Base-by-base conservation (phyloP, 257 asterid genomes). In the Rauvolfia tetraphylla region DNA sequence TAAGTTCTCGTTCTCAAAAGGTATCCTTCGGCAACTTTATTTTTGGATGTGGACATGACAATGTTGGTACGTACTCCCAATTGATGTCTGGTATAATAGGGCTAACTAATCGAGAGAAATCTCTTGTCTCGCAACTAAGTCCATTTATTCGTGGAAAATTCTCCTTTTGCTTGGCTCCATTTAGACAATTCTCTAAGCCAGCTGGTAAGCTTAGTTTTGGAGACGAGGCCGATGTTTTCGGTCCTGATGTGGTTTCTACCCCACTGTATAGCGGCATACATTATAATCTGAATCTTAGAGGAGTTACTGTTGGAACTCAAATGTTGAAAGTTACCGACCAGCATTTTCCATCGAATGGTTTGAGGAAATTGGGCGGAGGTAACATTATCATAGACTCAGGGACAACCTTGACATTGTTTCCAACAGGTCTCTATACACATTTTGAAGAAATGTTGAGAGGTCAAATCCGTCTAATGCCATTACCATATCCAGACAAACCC, bases 201-300 rank as follows among this genome's bases (percentile, higher is more conserved):
- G 44, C 83, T 7, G 81, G 89, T 71, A 78, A 81, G 34, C 69
- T 87, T 23, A 80, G 78, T 5, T 87, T 87, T 41, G 91, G 91
- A 4, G 49, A 68, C 11, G 51, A 10, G 2, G 83, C 81, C 6
- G 0, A 39, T 0, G 87, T 85, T 23, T 39, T 73, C 0, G 88
- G 87, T 0, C 46, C 63, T 1, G 81, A 22, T 1, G 85, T 77
- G 34, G 49, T 77, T 31, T 78, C 83, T 20, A 87, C 82, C n/a
- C 78, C 85, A 9, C 33, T 87, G 13, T 38, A 49, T 7, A 7
- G 3, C 20, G 39, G 41, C 1, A 2, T 10, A 0, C 86, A 56
- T 69, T 84, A 85, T 34, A 49, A 22, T 34, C 59, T 87, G 27
- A 72, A 76, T n/a, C 53, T 87, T 38, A 80, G 85, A 57, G 81